phyloP scores from a whole-genome alignment of 495 filamentous ascomycete species.

The Geopyxis carbonaria region DNA sequence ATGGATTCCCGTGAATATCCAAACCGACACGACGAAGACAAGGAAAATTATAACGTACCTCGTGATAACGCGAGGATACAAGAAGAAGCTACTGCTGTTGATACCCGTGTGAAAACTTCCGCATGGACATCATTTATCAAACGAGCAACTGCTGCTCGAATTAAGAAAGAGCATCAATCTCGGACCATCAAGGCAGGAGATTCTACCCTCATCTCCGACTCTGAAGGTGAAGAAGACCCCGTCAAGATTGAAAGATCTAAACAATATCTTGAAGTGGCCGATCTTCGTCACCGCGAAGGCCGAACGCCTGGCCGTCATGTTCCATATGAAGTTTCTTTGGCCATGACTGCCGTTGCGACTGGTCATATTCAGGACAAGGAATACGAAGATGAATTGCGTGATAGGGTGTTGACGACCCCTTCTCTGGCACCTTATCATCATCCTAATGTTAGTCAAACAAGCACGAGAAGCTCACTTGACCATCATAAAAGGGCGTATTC shows the following conservation, averaged over 20 bases:
- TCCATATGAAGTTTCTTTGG: slow-evolving; percentile 18
- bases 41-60: neutral
- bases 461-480: slow-evolving; percentile 21
- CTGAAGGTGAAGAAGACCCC: slow-evolving; percentile 14
- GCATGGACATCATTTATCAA: slow-evolving; percentile 25
- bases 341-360: slow-evolving; percentile 22
- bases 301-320: slow-evolving; percentile 23
- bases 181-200: slow-evolving; percentile 14
- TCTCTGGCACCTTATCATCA: slow-evolving; percentile 13
- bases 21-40: slow-evolving; percentile 3
- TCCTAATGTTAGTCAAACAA: slow-evolving; percentile 17
- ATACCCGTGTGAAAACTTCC: slow-evolving; percentile 15
- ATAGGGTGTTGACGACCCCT: slow-evolving; percentile 13
- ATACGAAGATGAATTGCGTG: slow-evolving; percentile 17
- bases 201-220: slow-evolving; percentile 17
- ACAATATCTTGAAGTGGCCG: slow-evolving; percentile 10
- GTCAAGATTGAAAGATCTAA: slow-evolving; percentile 1
- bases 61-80: neutral
- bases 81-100: slow-evolving; percentile 7
- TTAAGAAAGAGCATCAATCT: slow-evolving; percentile 20
- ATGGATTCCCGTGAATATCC: slow-evolving; percentile 14
- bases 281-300: slow-evolving; percentile 12
- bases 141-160: slow-evolving; percentile 21
- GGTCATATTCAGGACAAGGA: slow-evolving; percentile 9
- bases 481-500: slow-evolving; percentile 9